Conservation (phyloP, 2,329 filamentous ascomycete species). For the Colletotrichum eleusines region DNA sequence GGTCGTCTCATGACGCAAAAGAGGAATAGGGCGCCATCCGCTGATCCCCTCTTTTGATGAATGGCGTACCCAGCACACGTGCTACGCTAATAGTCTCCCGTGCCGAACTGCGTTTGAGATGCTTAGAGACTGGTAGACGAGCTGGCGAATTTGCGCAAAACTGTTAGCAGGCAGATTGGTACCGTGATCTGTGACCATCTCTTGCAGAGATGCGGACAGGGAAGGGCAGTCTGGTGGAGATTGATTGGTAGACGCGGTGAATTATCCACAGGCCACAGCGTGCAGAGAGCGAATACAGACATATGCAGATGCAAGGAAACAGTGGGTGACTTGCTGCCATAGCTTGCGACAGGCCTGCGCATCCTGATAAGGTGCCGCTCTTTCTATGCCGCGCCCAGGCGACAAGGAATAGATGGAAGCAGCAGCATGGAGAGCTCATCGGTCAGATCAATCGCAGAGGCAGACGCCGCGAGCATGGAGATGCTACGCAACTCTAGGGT, state of each 20-base stretch:
- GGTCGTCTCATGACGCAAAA: conserved; percentile 1
- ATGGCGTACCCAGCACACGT: conserved; percentile 17
- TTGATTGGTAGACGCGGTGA: conserved; percentile 16
- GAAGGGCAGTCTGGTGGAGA: background rate
- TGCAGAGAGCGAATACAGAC: conserved; percentile 13
- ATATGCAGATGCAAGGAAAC: conserved; percentile 24
- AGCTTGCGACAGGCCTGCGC: conserved; percentile 12
- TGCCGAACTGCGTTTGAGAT: background rate
- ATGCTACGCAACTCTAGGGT: background rate
- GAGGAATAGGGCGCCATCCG: conserved; percentile 15
- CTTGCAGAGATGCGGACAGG: conserved; percentile 26
- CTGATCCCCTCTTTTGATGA: conserved; percentile 21
- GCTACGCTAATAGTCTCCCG: conserved; percentile 17
- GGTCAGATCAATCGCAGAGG: background rate
- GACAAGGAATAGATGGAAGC: background rate
- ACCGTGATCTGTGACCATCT: conserved; percentile 21
- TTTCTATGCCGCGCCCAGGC: conserved; percentile 7
- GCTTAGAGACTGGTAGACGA: background rate
- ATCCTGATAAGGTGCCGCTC: conserved; percentile 10
- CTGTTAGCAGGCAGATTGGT: background rate
- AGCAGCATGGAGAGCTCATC: background rate
- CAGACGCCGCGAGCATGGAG: background rate
- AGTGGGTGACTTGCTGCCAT: conserved; percentile 21
- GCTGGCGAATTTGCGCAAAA: background rate
- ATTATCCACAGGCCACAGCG: conserved; percentile 13